phyloP scores from a whole-genome alignment of 106 monocot species.

The Apostasia shenzhenica region DNA sequence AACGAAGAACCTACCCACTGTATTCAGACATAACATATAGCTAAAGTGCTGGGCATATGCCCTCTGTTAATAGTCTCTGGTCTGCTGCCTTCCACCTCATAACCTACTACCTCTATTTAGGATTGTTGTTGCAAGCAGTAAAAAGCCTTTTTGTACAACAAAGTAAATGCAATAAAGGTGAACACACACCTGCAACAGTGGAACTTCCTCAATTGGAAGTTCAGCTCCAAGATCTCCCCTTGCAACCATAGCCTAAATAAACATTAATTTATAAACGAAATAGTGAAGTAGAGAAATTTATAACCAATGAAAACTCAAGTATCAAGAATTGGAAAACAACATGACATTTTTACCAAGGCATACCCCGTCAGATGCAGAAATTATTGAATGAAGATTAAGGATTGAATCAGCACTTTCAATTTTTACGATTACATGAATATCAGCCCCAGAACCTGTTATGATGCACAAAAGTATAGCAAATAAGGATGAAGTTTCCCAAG shows the following conservation, averaged over 20 bases:
- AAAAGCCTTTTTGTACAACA: too few relatives aligned
- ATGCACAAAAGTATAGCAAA: neutral
- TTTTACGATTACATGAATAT: slow-evolving; percentile 97
- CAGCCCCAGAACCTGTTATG: slow-evolving; percentile 62
- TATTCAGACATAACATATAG: too few relatives aligned
- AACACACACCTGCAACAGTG: slow-evolving; percentile 71
- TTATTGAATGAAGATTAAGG: slow-evolving; percentile 89
- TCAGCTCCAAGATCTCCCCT: slow-evolving; percentile 99
- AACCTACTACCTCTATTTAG: too few relatives aligned
- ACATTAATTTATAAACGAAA: slow-evolving; percentile 7
- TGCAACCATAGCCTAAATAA: slow-evolving; percentile 93
- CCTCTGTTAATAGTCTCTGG: too few relatives aligned
- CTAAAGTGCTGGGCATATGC: too few relatives aligned
- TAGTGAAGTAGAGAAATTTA: neutral
- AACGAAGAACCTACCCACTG: too few relatives aligned
- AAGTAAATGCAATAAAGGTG: too few relatives aligned
- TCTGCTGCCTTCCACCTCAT: too few relatives aligned
- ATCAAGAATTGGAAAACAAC: neutral
- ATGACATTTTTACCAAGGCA: slow-evolving; percentile 8
- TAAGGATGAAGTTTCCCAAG: neutral
- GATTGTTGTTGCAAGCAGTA: too few relatives aligned
- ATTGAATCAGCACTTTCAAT: slow-evolving; percentile 99
- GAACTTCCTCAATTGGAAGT: slow-evolving; percentile 97
- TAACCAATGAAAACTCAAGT: neutral
- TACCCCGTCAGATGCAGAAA: slow-evolving; percentile 99